Base-by-base conservation (phyloP, 2,329 filamentous ascomycete genomes). In the Orbilia javanica region DNA sequence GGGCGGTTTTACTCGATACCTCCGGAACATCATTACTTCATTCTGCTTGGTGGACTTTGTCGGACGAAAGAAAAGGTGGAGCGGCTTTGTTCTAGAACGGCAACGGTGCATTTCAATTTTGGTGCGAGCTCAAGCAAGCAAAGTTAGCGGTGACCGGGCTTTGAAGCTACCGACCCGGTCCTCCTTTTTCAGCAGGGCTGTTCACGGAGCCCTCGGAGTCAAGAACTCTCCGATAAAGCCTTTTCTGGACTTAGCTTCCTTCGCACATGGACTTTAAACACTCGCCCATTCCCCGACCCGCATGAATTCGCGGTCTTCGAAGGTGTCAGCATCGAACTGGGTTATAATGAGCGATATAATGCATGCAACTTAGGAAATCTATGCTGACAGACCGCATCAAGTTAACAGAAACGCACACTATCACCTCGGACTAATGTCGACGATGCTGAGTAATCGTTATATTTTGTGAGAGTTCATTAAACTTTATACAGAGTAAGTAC, bases 161-260 rank as follows among this genome's bases (percentile, higher is more conserved):
- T 48, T 20, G 20, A 60, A 66, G 65, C 60, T 60, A 63, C 69
- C 69, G 69, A 66, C n/a, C 52, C 57, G 57, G 68, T 57, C 18
- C 34, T 15, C 18, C 25, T 34, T n/a, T 27, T 52, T 10, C 2
- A 60, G 34, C 69, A 53, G 60, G 53, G 62, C 48, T 52, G 48
- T 34, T 48, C 39, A 42, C 50, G 69, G 69, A 46, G 13, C 4
- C 25, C 48, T 66, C 69, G 69, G 69, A 57, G 36, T 27, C 34
- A 36, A 73, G 69, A 73, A 73, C 36, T 4, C 69, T 44, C 69
- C 69, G 69, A 65, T 63, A 39, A 50, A 39, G 20, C 65, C 55
- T n/a, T 60, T 60, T 60, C 34, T 60, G 55, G 55, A 60, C 34
- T 60, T 60, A 60, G 55, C 31, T 60, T 60, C 34, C 22, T 42